Evolutionary conservation across 1,284 basidiomycete genomes (phyloP).

Genomic region (Pseudomicrostroma phylloplanum): DNA sequence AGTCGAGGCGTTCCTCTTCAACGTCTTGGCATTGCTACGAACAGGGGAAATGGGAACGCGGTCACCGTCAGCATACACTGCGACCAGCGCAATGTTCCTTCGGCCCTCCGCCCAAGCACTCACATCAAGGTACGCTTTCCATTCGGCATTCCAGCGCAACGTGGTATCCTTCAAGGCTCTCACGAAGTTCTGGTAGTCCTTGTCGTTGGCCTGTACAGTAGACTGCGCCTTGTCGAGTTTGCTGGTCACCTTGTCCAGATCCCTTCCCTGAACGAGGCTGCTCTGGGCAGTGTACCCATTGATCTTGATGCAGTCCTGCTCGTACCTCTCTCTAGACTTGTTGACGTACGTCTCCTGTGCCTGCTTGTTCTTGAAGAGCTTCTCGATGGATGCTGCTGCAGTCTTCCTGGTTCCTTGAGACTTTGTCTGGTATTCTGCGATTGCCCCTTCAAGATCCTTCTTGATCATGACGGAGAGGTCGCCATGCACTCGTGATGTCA

Average conservation of each 20-base stretch:
- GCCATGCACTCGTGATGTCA: constrained; percentile 66
- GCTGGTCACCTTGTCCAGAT: constrained; percentile 78
- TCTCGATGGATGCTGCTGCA: constrained; percentile 23
- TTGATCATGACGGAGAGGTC: constrained; percentile 69
- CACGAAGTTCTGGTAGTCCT: constrained; percentile 80
- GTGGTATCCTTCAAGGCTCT: constrained; percentile 73
- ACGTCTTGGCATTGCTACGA: constrained; percentile 73
- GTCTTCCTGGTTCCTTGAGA: constrained; percentile 9
- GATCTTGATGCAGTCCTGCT: constrained; percentile 85
- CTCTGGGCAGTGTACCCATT: constrained; percentile 92
- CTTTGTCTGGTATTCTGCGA: constrained; percentile 37
- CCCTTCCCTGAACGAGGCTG: constrained; percentile 84
- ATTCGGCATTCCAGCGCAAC: constrained; percentile 82
- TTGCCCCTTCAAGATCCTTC: constrained; percentile 64
- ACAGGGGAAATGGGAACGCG: background rate
- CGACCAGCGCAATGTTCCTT: too few species aligned
- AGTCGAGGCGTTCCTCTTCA: constrained; percentile 86
- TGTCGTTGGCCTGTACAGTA: constrained; percentile 71
- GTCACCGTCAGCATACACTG: background rate
- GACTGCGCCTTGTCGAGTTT: constrained; percentile 85
- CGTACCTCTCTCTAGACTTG: constrained; percentile 83
- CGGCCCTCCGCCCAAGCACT: background rate
- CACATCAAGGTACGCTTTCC: constrained; percentile 60
- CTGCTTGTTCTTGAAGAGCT: constrained; percentile 45
- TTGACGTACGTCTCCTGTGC: constrained; percentile 45